These are phyloP conservation scores for Salicornia ramosissima DNA, from an alignment of 148 eudicot genomes.

Conservation along the genomic window DNA sequence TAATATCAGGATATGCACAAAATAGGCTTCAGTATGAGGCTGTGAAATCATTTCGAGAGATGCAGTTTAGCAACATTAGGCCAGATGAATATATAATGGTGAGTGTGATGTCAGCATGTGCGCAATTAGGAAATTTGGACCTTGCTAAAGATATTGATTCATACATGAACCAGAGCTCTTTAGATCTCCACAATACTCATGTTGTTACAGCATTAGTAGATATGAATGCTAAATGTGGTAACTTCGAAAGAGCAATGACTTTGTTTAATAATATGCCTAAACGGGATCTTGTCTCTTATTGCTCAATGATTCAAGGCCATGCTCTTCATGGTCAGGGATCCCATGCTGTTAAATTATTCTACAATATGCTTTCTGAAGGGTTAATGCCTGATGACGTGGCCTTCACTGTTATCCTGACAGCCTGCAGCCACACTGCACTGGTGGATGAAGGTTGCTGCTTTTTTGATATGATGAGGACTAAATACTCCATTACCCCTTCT, in stretches of 20 bases:
- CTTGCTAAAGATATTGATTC: constrained; percentile 63
- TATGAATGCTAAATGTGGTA: constrained; percentile 79
- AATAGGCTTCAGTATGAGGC: constrained; percentile 60
- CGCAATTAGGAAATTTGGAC: constrained; percentile 46
- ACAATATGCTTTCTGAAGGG: constrained; percentile 57
- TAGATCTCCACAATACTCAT: constrained; percentile 39
- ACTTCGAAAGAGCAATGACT: constrained; percentile 46
- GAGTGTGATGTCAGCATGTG: constrained; percentile 76
- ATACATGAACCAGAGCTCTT: constrained; percentile 33
- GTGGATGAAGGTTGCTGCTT: constrained; percentile 51
- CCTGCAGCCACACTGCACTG: constrained; percentile 54
- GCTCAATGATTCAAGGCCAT: constrained; percentile 70
- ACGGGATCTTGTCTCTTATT: constrained; percentile 54
- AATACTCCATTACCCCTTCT: constrained; percentile 44
- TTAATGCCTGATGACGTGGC: constrained; percentile 56
- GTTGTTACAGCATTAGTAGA: constrained; percentile 60
- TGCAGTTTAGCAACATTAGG: constrained; percentile 39
- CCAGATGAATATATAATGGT: constrained; percentile 55
- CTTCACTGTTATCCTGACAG: constrained; percentile 58
- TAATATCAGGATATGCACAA: constrained; percentile 61
- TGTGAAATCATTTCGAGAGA: constrained; percentile 39
- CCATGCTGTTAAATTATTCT: constrained; percentile 50
- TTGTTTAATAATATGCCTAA: constrained; percentile 52
- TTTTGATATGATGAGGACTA: constrained; percentile 45
- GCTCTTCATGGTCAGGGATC: constrained; percentile 53